These are phyloP conservation scores for Huiozyma sinensis DNA, from an alignment of 805 yeast genomes.

Conservation along the genomic window DNA sequence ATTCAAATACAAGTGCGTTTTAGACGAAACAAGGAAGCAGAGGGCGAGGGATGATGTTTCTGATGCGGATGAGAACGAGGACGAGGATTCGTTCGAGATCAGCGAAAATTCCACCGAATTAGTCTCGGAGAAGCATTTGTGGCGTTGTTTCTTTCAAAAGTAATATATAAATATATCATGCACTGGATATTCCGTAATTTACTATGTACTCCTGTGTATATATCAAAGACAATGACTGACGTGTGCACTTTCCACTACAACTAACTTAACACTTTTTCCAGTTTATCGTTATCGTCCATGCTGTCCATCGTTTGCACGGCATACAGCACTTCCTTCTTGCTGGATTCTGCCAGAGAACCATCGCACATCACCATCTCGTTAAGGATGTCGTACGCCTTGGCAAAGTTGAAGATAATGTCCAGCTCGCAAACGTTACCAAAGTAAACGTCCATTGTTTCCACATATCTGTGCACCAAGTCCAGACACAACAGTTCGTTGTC, in stretches of 20 bases:
- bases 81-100: constrained; percentile 18
- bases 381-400: constrained; percentile 82
- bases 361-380: constrained; percentile 78
- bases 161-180: not conserved
- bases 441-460: constrained; percentile 91
- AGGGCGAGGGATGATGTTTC: not conserved
- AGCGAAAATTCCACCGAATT: constrained; percentile 20
- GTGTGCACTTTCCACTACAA: not conserved
- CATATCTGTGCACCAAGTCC: constrained; percentile 84
- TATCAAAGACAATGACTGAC: constrained; percentile 1
- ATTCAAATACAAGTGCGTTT: constrained; percentile 30
- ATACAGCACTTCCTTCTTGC: constrained; percentile 66
- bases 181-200: not conserved
- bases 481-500: constrained; percentile 80
- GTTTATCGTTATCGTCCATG: constrained; percentile 65
- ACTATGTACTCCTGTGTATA: not conserved
- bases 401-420: constrained; percentile 92
- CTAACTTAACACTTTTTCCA: constrained; percentile 33
- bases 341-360: constrained; percentile 78
- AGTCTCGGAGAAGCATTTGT: constrained; percentile 22
- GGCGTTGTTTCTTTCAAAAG: constrained; percentile 22
- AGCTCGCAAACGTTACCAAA: constrained; percentile 95
- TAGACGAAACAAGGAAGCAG: constrained; percentile 12
- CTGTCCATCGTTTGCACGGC: constrained; percentile 80
- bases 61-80: not conserved